These are phyloP conservation scores for Soucietia sequanensis DNA, from an alignment of 805 yeast species.

Conservation along the genomic window DNA sequence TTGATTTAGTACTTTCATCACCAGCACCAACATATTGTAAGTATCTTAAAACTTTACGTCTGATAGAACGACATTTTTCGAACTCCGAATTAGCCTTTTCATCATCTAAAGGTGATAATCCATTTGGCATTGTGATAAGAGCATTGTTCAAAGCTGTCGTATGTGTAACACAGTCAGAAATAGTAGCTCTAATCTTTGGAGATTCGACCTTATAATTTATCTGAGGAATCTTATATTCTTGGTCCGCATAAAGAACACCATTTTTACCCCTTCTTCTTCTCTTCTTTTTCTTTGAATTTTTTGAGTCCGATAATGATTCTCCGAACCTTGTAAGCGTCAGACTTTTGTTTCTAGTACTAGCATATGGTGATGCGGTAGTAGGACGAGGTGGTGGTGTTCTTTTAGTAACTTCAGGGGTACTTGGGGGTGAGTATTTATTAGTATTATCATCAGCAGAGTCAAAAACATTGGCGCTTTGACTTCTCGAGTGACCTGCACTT, in stretches of 20 bases:
- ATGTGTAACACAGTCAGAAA: slow-evolving; percentile 74
- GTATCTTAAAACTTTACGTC: slow-evolving; percentile 78
- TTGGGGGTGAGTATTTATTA: background rate
- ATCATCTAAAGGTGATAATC: slow-evolving; percentile 62
- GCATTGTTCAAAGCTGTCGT: slow-evolving; percentile 67
- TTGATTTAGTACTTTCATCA: slow-evolving; percentile 24
- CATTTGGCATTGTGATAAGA: slow-evolving; percentile 38
- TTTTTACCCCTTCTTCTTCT: slow-evolving; percentile 12
- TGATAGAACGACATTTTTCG: slow-evolving; percentile 67
- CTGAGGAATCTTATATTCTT: slow-evolving; percentile 60
- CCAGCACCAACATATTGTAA: slow-evolving; percentile 73
- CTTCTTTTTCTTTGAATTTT: slow-evolving; percentile 11
- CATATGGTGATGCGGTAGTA: slow-evolving; percentile 18
- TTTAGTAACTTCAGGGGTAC: slow-evolving; percentile 4
- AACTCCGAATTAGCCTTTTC: slow-evolving; percentile 61
- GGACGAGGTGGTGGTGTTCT: slow-evolving; percentile 27
- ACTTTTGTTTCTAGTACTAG: slow-evolving; percentile 3
- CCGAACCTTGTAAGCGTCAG: slow-evolving; percentile 7
- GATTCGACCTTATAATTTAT: slow-evolving; percentile 69
- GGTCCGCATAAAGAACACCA: slow-evolving; percentile 38
- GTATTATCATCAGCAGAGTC: slow-evolving; percentile 6
- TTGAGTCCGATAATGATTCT: slow-evolving; percentile 10
- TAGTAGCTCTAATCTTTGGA: slow-evolving; percentile 63
- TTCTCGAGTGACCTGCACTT: slow-evolving; percentile 9
- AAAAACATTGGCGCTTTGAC: slow-evolving; percentile 7